These are phyloP conservation scores for Aspergillus flavus DNA, from an alignment of 2,329 filamentous ascomycete species.

Conservation along the genomic window DNA sequence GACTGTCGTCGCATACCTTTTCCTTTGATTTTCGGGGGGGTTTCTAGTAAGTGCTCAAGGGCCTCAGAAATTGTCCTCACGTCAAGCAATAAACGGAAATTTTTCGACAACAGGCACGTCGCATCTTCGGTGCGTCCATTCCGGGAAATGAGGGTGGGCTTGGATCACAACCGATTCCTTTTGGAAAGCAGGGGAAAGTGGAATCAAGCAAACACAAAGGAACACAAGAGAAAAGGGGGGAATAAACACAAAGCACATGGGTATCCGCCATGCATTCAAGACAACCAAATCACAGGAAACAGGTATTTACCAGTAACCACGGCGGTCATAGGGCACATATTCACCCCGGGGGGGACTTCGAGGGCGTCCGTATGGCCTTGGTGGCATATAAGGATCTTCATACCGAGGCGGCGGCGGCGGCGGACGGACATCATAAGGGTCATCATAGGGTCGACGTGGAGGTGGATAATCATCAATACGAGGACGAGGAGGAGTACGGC, in stretches of 20 bases:
- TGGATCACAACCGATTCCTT: neutral
- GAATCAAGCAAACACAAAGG: neutral
- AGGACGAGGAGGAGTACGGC: constrained; percentile 78
- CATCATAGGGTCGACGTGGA: constrained; percentile 60
- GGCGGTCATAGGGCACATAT: constrained; percentile 47
- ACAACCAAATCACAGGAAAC: constrained; percentile 16
- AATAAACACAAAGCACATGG: constrained; percentile 19
- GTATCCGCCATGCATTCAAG: constrained; percentile 28
- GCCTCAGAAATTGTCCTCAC: constrained; percentile 5
- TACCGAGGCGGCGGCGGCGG: constrained; percentile 57
- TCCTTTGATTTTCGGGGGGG: neutral
- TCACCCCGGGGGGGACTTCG: constrained; percentile 44
- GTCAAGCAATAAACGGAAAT: constrained; percentile 3
- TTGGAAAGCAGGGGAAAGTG: neutral
- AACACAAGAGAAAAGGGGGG: constrained; percentile 9
- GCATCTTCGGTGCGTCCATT: neutral
- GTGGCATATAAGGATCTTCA: constrained; percentile 63
- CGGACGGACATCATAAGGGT: constrained; percentile 58
- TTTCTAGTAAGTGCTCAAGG: neutral
- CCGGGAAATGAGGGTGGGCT: neutral
- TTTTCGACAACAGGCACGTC: constrained; percentile 1
- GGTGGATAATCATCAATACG: constrained; percentile 75
- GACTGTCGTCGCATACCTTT: neutral
- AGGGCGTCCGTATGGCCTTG: constrained; percentile 56
- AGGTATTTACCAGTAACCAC: constrained; percentile 47